Base-by-base conservation (phyloP, 257 asterid species). In the Haberlea rhodopensis region DNA sequence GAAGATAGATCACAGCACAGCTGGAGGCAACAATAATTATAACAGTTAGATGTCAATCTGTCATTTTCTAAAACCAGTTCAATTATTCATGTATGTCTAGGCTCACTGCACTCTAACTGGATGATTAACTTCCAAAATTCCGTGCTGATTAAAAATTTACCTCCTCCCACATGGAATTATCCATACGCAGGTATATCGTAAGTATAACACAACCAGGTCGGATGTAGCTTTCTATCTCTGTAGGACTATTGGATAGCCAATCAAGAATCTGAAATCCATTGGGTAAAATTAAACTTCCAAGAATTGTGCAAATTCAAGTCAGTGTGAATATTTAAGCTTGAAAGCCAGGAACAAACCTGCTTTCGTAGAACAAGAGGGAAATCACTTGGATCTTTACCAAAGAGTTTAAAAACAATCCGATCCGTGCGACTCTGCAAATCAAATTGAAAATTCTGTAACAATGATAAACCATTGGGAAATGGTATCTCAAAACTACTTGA, bases 391-490 rank as follows among this genome's bases (percentile, higher is more conserved):
- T n/a, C n/a, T n/a, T n/a, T n/a, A n/a, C n/a, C n/a, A n/a, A n/a
- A n/a, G n/a, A n/a, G n/a, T n/a, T n/a, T n/a, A n/a, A n/a, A n/a
- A n/a, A n/a, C n/a, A n/a, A n/a, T n/a, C n/a, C n/a, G 84, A 71
- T 89, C 94, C 0, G 96, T 89, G 59, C 89, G 90, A 60, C 79
- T 80, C 96, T 89, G 89, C 72, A 76, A 60, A 73, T 71, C 58
- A 56, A 60, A 28, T 11, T 70, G 65, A 23, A 63, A 46, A 8
- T 31, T 53, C 26, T 18, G 46, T 63, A 27, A 70, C 24, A 29
- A 66, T 29, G 59, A 51, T 54, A 52, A 25, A 45, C 56, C 43
- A 49, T 53, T 15, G 31, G 26, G 40, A 66, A 53, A 32, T 19
- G 65, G 52, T 20, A 37, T 32, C 65, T 32, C 37, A 60, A 60